Evolutionary conservation across 1,284 basidiomycete species (phyloP).

Genomic region (Leccinum subrobustum): DNA sequence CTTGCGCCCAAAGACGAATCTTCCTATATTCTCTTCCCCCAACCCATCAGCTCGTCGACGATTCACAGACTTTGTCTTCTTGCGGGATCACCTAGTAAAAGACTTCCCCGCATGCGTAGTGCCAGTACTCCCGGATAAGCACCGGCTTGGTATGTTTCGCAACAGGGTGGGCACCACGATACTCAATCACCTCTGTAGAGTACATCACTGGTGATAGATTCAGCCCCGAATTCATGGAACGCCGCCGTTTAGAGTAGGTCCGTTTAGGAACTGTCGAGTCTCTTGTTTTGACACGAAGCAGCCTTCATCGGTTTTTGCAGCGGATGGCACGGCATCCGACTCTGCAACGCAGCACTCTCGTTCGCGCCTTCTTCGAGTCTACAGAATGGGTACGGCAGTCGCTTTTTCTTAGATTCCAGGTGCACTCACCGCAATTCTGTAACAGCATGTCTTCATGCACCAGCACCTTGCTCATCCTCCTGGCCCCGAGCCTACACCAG

Average conservation of each 20-base stretch:
- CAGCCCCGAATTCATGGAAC: slow-evolving; percentile 94
- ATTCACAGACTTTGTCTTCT: slow-evolving; percentile 97
- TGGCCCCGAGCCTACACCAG: slow-evolving; percentile 70
- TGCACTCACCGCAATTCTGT: slow-evolving; percentile 8
- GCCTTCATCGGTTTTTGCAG: slow-evolving; percentile 91
- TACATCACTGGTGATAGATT: slow-evolving; percentile 98
- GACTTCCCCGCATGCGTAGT: slow-evolving; percentile 97
- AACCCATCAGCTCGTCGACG: slow-evolving; percentile 79
- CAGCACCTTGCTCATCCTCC: slow-evolving; percentile 89
- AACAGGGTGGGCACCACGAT: slow-evolving; percentile 2
- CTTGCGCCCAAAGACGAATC: slow-evolving; percentile 60
- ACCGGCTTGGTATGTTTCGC: slow-evolving; percentile 76
- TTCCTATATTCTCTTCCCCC: slow-evolving; percentile 74
- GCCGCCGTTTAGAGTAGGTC: slow-evolving; percentile 79
- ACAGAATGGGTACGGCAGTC: slow-evolving; percentile 84
- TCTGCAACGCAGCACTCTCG: slow-evolving; percentile 86
- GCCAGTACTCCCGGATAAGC: slow-evolving; percentile 95
- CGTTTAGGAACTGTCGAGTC: slow-evolving; percentile 3
- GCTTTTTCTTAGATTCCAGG: background rate
- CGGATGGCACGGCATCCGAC: slow-evolving; percentile 91
- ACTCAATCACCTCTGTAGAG: slow-evolving; percentile 48
- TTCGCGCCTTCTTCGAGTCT: slow-evolving; percentile 92
- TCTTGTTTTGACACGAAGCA: slow-evolving; percentile 35
- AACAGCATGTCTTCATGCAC: slow-evolving; percentile 92
- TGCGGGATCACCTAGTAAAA: slow-evolving; percentile 84